Conservation (phyloP, 345 rosid genomes). For the Psidium guajava region DNA sequence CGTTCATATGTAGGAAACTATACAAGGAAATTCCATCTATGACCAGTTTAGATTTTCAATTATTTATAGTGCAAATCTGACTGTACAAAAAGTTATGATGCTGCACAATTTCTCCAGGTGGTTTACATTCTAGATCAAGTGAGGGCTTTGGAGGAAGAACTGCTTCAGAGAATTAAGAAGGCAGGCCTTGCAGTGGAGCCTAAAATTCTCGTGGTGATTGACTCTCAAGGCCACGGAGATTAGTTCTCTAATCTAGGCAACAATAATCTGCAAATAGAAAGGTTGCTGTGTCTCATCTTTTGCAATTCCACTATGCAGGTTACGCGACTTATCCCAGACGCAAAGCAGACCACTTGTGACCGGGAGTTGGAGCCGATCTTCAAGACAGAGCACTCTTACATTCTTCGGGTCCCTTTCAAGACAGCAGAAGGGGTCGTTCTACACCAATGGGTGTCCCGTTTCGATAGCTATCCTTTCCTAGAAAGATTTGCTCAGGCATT, state of each 20-base stretch:
- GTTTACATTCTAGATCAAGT: constrained; percentile 97
- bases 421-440: constrained; percentile 47
- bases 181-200: constrained; percentile 73
- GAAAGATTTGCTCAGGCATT: constrained; percentile 60
- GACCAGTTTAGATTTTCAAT: neutral
- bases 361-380: constrained; percentile 60
- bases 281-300: neutral
- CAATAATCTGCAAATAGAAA: neutral
- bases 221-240: neutral
- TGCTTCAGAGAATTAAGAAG: constrained; percentile 52
- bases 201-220: constrained; percentile 61
- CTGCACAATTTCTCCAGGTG: constrained; percentile 16
- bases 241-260: neutral
- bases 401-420: constrained; percentile 72
- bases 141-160: constrained; percentile 74
- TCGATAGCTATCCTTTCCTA: constrained; percentile 77
- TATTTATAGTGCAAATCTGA: neutral
- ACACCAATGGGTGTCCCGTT: constrained; percentile 78
- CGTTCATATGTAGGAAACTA: neutral
- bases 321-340: constrained; percentile 66
- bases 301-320: constrained; percentile 11
- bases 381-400: constrained; percentile 53
- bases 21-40: neutral
- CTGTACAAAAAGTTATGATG: neutral
- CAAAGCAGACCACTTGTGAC: constrained; percentile 65